These are phyloP conservation scores for Debaryomycetaceae sp. DNA, from an alignment of 1,139 yeast genomes.

Conservation along the genomic window DNA sequence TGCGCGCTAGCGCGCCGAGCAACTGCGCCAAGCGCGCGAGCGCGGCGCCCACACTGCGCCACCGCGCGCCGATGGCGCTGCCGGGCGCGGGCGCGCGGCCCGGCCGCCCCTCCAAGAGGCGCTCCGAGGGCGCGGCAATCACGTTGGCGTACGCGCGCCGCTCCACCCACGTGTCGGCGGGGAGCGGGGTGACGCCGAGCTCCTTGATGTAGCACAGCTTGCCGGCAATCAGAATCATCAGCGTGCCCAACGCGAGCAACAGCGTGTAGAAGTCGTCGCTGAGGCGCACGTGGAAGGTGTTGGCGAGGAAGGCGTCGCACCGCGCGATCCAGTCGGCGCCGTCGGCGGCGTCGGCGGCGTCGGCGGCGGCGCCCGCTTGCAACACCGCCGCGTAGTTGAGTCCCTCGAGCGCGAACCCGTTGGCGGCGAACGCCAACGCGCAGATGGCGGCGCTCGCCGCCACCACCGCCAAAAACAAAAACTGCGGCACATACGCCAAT, in stretches of 20 bases:
- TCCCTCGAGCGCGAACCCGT: constrained; percentile 45
- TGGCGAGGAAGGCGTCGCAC: constrained; percentile 15
- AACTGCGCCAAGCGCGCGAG: too few relatives aligned
- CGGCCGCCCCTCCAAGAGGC: constrained; percentile 13
- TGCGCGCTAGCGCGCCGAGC: too few relatives aligned
- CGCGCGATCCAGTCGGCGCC: constrained; percentile 1
- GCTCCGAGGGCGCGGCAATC: constrained; percentile 24
- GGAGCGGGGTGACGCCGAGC: constrained; percentile 44
- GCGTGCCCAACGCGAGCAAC: constrained; percentile 53
- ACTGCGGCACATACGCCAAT: constrained; percentile 58
- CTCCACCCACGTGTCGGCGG: constrained; percentile 60
- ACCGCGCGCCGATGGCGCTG: constrained; percentile 1
- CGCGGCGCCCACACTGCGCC: too few relatives aligned
- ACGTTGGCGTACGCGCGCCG: constrained; percentile 29
- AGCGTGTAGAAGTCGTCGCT: constrained; percentile 67
- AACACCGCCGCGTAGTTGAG: constrained; percentile 48
- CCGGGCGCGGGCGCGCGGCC: too few relatives aligned
- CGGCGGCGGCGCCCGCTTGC: constrained; percentile 29
- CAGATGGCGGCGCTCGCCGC: constrained; percentile 49
- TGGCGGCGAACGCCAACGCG: constrained; percentile 53
- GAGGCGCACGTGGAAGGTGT: constrained; percentile 28
- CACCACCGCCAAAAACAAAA: constrained; percentile 47
- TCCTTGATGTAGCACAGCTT: constrained; percentile 63
- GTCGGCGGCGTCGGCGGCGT: constrained; percentile 13
- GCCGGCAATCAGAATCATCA: constrained; percentile 65